Evolutionary conservation across 2,329 filamentous ascomycete species (phyloP).

Genomic region (Colletotrichum sojae): DNA sequence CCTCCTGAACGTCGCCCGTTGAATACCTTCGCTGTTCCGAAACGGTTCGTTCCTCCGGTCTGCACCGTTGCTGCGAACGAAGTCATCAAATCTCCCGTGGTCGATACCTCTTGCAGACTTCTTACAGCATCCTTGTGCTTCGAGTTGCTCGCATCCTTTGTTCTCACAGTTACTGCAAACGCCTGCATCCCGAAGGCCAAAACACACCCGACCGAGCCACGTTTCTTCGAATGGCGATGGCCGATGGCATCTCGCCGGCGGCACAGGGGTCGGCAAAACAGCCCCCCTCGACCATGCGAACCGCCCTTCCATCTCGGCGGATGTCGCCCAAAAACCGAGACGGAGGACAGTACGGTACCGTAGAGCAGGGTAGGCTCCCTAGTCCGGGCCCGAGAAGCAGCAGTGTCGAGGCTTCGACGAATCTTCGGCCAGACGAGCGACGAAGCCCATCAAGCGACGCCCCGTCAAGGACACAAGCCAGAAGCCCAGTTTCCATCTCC

Average conservation of each 20-base stretch:
- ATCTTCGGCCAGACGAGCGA: slow-evolving; percentile 24
- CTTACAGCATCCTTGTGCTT: slow-evolving; percentile 7
- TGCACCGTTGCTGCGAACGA: slow-evolving; percentile 12
- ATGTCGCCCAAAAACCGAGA: slow-evolving; percentile 39
- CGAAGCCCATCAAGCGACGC: slow-evolving; percentile 41
- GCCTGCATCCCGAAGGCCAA: neutral
- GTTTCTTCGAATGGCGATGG: slow-evolving; percentile 42
- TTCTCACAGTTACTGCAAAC: slow-evolving; percentile 12
- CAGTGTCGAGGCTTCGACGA: slow-evolving; percentile 3
- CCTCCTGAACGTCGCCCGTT: slow-evolving; percentile 14
- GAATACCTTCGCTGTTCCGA: slow-evolving; percentile 18
- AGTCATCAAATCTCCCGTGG: slow-evolving; percentile 10
- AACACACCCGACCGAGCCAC: slow-evolving; percentile 1
- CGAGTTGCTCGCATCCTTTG: slow-evolving; percentile 7
- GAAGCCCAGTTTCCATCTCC: slow-evolving; percentile 35
- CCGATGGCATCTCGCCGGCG: slow-evolving; percentile 38
- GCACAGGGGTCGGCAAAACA: slow-evolving; percentile 37
- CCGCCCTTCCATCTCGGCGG: slow-evolving; percentile 41
- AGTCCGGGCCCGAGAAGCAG: slow-evolving; percentile 20
- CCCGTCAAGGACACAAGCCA: slow-evolving; percentile 36
- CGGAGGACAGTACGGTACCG: slow-evolving; percentile 21
- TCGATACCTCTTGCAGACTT: slow-evolving; percentile 20
- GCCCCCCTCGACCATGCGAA: slow-evolving; percentile 36
- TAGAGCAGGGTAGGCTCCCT: slow-evolving; percentile 28
- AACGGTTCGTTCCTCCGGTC: slow-evolving; percentile 13